Evolutionary conservation across 495 filamentous ascomycete genomes (phyloP).

Genomic region (Aspergillus olivimuriae): DNA sequence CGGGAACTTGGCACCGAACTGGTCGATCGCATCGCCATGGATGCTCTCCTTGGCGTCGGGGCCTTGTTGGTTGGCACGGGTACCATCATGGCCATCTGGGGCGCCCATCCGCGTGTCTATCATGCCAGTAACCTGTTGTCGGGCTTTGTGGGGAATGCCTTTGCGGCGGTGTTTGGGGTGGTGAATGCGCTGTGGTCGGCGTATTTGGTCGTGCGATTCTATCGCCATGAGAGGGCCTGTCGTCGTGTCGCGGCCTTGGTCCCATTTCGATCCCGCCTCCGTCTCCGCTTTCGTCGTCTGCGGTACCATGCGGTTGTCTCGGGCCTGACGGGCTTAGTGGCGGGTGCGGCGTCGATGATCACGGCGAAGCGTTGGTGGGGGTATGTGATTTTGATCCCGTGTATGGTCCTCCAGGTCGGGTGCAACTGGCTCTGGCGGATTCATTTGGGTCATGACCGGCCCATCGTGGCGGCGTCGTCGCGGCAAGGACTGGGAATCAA

Average conservation of each 20-base stretch:
- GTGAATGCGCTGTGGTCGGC: slow-evolving; percentile 40
- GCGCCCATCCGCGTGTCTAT: slow-evolving; percentile 33
- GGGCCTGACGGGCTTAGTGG: slow-evolving; percentile 37
- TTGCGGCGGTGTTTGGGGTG: slow-evolving; percentile 37
- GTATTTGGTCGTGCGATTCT: slow-evolving; percentile 31
- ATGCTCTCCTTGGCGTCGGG: slow-evolving; percentile 38
- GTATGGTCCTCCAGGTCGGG: slow-evolving; percentile 34
- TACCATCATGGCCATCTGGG: slow-evolving; percentile 45
- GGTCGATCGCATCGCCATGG: slow-evolving; percentile 45
- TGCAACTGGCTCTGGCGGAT: slow-evolving; percentile 42
- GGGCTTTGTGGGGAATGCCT: slow-evolving; percentile 42
- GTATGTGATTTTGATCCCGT: slow-evolving; percentile 43
- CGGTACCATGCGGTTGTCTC: slow-evolving; percentile 35
- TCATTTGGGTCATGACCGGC: slow-evolving; percentile 41
- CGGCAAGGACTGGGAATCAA: slow-evolving; percentile 1
- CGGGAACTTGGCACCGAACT: slow-evolving; percentile 41
- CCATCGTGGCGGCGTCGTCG: slow-evolving; percentile 13
- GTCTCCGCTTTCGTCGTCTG: slow-evolving; percentile 28
- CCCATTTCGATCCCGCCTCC: slow-evolving; percentile 17
- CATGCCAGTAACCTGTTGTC: slow-evolving; percentile 42
- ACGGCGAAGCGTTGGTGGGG: slow-evolving; percentile 45
- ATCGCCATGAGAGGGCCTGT: slow-evolving; percentile 18
- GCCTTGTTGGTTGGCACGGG: slow-evolving; percentile 42
- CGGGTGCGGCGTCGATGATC: slow-evolving; percentile 44
- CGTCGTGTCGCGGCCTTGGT: neutral